These are phyloP conservation scores for Cyberlindnera mississippiensis DNA, from an alignment of 805 yeast genomes.

Conservation along the genomic window DNA sequence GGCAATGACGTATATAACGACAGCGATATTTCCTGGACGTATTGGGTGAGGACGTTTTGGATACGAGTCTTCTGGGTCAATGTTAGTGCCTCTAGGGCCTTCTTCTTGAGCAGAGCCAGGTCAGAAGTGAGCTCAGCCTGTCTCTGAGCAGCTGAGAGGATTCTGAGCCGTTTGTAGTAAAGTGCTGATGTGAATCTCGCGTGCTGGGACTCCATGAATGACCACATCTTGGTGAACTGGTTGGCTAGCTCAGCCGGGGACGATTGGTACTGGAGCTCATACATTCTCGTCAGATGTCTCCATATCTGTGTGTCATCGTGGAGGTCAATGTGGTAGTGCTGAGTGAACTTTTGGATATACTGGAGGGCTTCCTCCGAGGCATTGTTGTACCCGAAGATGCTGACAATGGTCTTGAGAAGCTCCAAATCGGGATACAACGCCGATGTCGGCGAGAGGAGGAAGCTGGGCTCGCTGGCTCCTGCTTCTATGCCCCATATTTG, in stretches of 20 bases:
- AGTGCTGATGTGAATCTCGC: slow-evolving; percentile 11
- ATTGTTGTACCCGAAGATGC: slow-evolving; percentile 19
- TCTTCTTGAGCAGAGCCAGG: slow-evolving; percentile 10
- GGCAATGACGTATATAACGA: slow-evolving; percentile 9
- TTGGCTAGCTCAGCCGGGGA: slow-evolving; percentile 3
- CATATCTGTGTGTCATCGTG: slow-evolving; percentile 11
- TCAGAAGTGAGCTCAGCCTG: slow-evolving; percentile 13
- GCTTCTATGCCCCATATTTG: slow-evolving; percentile 22
- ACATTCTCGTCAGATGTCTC: slow-evolving; percentile 15
- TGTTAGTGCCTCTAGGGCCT: slow-evolving; percentile 4
- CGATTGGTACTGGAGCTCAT: slow-evolving; percentile 7
- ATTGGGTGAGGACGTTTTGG: slow-evolving; percentile 14
- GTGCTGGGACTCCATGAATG: slow-evolving; percentile 9
- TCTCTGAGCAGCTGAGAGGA: slow-evolving; percentile 7
- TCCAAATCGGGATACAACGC: slow-evolving; percentile 21
- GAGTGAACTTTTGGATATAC: slow-evolving; percentile 15
- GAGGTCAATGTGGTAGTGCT: slow-evolving; percentile 13
- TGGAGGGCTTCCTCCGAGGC: slow-evolving; percentile 9
- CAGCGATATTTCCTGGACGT: slow-evolving; percentile 7
- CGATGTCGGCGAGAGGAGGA: slow-evolving; percentile 9
- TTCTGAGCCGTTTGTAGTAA: slow-evolving; percentile 12
- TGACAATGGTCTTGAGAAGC: slow-evolving; percentile 15
- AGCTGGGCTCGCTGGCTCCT: slow-evolving; percentile 1
- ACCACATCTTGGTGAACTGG: slow-evolving; percentile 18
- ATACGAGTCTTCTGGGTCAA: slow-evolving; percentile 4